Evolutionary conservation across 108 stramenopile genomes (phyloP).

Genomic region (Cylindrotheca fusiformis): DNA sequence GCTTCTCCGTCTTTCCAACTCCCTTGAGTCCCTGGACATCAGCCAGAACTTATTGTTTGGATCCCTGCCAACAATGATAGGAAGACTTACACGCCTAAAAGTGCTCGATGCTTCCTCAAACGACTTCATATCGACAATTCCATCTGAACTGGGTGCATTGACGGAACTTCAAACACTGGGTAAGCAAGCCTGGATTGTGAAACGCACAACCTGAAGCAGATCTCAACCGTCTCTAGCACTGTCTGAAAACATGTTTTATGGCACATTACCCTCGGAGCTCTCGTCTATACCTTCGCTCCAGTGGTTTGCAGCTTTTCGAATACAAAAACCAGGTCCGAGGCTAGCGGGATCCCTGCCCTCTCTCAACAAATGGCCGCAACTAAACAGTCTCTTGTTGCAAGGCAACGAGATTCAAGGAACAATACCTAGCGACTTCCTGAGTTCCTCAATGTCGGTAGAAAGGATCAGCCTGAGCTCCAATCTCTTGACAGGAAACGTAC

Average conservation of each 20-base stretch:
- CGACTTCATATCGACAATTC: constrained; percentile 41
- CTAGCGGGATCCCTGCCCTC: constrained; percentile 20
- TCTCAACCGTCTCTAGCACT: constrained; percentile 25
- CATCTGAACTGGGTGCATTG: constrained; percentile 27
- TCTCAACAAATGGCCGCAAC: constrained; percentile 18
- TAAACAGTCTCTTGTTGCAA: constrained; percentile 48
- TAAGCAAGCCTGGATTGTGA: constrained; percentile 15
- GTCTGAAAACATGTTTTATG: constrained; percentile 59
- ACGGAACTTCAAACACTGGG: constrained; percentile 17
- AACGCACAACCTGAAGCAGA: too few relatives aligned
- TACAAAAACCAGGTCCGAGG: constrained; percentile 13
- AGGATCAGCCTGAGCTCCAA: constrained; percentile 41
- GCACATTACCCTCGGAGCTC: constrained; percentile 49
- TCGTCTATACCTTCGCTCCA: constrained; percentile 50
- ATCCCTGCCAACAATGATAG: constrained; percentile 47
- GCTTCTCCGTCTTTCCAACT: constrained; percentile 45
- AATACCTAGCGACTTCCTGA: constrained; percentile 22
- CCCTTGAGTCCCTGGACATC: constrained; percentile 47
- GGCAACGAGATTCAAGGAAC: constrained; percentile 46
- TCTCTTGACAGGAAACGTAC: constrained; percentile 44
- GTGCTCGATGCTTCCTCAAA: constrained; percentile 55
- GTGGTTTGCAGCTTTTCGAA: constrained; percentile 39
- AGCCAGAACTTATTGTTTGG: constrained; percentile 64
- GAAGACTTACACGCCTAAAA: constrained; percentile 46
- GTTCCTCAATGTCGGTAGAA: constrained; percentile 15